phyloP scores from a whole-genome alignment of 176 grass and related monocot genomes.

The Musa schizocarpa region DNA sequence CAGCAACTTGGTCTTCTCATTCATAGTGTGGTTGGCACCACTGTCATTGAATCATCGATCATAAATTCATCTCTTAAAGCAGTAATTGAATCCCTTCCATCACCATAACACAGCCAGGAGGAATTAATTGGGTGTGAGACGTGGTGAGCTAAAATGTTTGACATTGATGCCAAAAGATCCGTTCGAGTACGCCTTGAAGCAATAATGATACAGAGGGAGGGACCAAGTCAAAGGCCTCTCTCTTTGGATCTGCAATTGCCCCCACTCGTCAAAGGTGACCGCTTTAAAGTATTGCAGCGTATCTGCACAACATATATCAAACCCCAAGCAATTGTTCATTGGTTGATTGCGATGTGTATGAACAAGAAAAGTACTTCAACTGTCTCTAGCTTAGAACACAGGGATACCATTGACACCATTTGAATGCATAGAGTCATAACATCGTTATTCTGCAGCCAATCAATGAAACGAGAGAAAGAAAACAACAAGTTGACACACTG shows the following conservation, averaged over 20 bases:
- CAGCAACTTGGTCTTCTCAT: neutral
- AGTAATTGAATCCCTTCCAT: too few relatives aligned
- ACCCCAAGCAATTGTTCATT: neutral
- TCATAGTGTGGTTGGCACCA: neutral
- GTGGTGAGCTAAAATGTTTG: neutral
- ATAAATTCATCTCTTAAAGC: too few relatives aligned
- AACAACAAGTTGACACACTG: neutral
- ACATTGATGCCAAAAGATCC: too few relatives aligned
- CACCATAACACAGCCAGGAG: too few relatives aligned
- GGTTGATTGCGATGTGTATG: neutral
- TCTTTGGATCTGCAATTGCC: neutral
- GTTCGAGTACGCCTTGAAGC: too few relatives aligned
- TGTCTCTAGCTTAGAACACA: neutral
- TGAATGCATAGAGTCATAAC: neutral
- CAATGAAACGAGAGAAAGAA: neutral
- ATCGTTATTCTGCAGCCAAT: neutral
- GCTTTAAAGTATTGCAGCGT: neutral
- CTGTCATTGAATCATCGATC: too few relatives aligned
- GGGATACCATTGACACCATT: neutral
- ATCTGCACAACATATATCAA: neutral
- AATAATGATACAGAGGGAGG: too few relatives aligned
- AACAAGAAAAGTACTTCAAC: neutral
- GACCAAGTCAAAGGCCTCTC: too few relatives aligned
- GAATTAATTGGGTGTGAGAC: neutral
- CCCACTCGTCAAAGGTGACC: neutral